phyloP scores from a whole-genome alignment of 2,329 filamentous ascomycete genomes.

The Amauroascus verrucosus region DNA sequence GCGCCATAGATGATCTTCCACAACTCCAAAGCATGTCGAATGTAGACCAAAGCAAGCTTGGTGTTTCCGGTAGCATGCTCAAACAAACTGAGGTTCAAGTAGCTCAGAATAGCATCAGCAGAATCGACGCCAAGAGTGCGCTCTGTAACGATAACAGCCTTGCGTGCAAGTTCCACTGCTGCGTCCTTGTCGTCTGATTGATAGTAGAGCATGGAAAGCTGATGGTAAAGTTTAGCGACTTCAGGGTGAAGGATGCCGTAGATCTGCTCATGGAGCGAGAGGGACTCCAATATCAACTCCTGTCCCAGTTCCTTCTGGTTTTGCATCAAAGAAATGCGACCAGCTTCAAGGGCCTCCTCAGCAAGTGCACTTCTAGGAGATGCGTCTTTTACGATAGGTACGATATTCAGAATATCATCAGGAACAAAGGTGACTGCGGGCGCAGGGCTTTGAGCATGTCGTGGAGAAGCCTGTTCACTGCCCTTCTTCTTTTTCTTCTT shows the following conservation, averaged over 20 bases:
- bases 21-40: slow-evolving; percentile 82
- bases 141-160: slow-evolving; percentile 93
- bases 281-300: slow-evolving; percentile 86
- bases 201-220: slow-evolving; percentile 90
- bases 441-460: slow-evolving; percentile 34
- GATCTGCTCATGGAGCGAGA: slow-evolving; percentile 95
- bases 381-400: slow-evolving; percentile 92
- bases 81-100: slow-evolving; percentile 90
- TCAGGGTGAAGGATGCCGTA: slow-evolving; percentile 96
- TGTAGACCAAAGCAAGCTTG: slow-evolving; percentile 72
- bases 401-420: slow-evolving; percentile 82
- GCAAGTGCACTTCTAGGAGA: slow-evolving; percentile 81
- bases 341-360: slow-evolving; percentile 91
- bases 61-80: slow-evolving; percentile 89
- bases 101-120: slow-evolving; percentile 85
- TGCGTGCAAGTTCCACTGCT: slow-evolving; percentile 87
- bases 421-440: slow-evolving; percentile 58
- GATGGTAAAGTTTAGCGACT: slow-evolving; percentile 90
- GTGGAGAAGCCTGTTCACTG: slow-evolving; percentile 40
- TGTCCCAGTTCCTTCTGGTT: slow-evolving; percentile 92
- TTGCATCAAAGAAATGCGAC: slow-evolving; percentile 89
- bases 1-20: slow-evolving; percentile 96
- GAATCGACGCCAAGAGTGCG: slow-evolving; percentile 89
- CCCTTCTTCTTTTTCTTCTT: slow-evolving; percentile 50
- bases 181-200: slow-evolving; percentile 96